Conservation (phyloP, 257 asterid species). For the Rhazya stricta region DNA sequence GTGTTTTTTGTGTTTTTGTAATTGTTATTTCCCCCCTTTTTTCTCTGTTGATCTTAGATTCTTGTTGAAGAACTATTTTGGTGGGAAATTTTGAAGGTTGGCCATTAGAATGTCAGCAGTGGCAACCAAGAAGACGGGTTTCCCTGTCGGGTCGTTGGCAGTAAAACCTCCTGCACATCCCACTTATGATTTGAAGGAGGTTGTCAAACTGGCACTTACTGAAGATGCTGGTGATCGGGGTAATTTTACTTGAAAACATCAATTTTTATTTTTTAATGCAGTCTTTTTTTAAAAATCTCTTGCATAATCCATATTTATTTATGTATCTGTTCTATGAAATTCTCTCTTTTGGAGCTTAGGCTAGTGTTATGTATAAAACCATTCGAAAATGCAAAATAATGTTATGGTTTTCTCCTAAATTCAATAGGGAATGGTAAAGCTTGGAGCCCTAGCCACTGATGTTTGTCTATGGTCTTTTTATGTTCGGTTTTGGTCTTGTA, state of each 20-base stretch:
- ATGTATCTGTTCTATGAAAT: background rate
- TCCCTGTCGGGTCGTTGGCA: conserved; percentile 36
- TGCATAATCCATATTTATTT: too few relatives aligned
- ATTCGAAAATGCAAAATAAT: background rate
- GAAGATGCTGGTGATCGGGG: conserved; percentile 97
- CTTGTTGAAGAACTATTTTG: conserved; percentile 8
- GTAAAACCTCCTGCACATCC: conserved; percentile 91
- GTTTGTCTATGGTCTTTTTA: background rate
- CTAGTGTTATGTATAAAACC: background rate
- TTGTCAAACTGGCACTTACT: conserved; percentile 78
- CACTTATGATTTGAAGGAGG: conserved; percentile 77
- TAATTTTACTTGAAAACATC: conserved; percentile 4
- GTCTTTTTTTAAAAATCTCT: background rate
- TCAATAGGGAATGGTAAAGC: background rate
- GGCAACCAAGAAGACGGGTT: conserved; percentile 27
- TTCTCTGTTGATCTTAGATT: background rate
- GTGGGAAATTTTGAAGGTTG: conserved; percentile 43
- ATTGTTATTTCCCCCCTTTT: background rate
- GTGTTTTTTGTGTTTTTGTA: background rate
- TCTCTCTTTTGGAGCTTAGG: background rate
- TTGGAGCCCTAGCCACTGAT: background rate
- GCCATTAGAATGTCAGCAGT: conserved; percentile 59
- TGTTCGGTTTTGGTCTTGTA: background rate
- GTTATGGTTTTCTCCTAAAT: too few relatives aligned
- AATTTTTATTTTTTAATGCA: background rate